Evolutionary conservation across 2,329 filamentous ascomycete species (phyloP), one percentile per base, ranked within the genome.

Genomic region (Alternaria infectoria): DNA sequence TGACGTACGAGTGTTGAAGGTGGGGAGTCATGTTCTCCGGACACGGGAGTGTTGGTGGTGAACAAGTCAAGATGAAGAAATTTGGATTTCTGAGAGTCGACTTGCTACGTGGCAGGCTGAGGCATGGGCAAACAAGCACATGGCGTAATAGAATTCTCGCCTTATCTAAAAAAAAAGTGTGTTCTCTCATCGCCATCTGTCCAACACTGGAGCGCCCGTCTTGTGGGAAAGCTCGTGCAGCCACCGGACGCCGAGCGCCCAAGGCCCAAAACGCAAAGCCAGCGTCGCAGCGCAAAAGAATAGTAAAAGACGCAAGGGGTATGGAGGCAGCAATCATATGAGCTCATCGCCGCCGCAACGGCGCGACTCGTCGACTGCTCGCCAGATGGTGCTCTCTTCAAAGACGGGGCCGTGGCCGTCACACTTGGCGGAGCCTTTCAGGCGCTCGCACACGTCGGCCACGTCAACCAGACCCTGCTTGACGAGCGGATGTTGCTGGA

Each of bases 391-490:
- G 23, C 86, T 82, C 79, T 97, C 94, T 65, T 91, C 90, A 72
- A 97, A 97, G 44, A 96, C 93, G 3, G 94, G 94, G 0, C 94
- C 83, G 75, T 93, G 90, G 3, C 93, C 94, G 80, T 97, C 92
- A 77, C 93, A 97, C 73, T 90, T 88, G 17, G 93, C 92, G 72
- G 87, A 83, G 17, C 86, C 84, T 82, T 93, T 94, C 57, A 98
- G 83, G 12, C 89, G 85, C 74, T 96, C 91, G 77, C 91, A 93
- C 30, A 97, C 91, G 76, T 91, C 87, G 40, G 86, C 90, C 12
- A 97, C 89, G 78, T 98, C 92, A 25, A 97, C 90, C 19, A 92
- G 83, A 0, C 93, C 93, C 50, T 87, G 86, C 77, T 89, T 88
- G 77, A 91, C 96, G 9, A 93, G 81, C 7, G 92, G 88, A 79